phyloP scores from a whole-genome alignment of 2,329 filamentous ascomycete genomes.

The Neofusicoccum sp. region DNA sequence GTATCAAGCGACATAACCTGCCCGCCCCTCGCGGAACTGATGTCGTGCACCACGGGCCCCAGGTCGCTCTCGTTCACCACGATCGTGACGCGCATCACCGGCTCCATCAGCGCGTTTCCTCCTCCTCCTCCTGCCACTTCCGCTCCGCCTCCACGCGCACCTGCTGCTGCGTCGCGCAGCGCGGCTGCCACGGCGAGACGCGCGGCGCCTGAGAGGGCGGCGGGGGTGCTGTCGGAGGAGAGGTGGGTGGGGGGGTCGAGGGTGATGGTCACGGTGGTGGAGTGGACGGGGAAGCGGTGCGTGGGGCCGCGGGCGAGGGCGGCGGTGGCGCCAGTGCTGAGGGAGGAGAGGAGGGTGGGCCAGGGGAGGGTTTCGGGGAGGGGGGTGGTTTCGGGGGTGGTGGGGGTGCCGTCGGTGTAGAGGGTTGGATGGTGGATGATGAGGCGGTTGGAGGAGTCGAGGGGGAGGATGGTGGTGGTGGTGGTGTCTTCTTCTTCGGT shows the following conservation, averaged over 20 bases:
- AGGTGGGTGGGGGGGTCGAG: slow-evolving; percentile 66
- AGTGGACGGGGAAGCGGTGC: slow-evolving; percentile 76
- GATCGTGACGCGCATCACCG: slow-evolving; percentile 88
- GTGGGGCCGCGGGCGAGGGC: slow-evolving; percentile 82
- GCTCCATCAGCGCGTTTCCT: slow-evolving; percentile 68
- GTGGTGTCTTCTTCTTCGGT: slow-evolving; percentile 24
- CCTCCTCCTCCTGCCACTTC: slow-evolving; percentile 51
- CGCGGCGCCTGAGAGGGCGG: slow-evolving; percentile 65
- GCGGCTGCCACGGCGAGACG: slow-evolving; percentile 63
- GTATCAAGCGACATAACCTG: slow-evolving; percentile 70
- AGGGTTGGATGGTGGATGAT: slow-evolving; percentile 55
- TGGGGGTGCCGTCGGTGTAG: slow-evolving; percentile 39
- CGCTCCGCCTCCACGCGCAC: slow-evolving; percentile 27
- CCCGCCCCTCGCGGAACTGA: slow-evolving; percentile 70
- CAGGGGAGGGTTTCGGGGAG: slow-evolving; percentile 56
- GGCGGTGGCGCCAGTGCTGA: slow-evolving; percentile 78
- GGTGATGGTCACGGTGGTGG: slow-evolving; percentile 66
- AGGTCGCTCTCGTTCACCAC: slow-evolving; percentile 79
- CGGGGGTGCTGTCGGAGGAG: slow-evolving; percentile 65
- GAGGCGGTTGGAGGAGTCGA: slow-evolving; percentile 57
- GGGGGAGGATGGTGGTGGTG: slow-evolving; percentile 31
- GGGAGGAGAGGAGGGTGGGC: slow-evolving; percentile 49
- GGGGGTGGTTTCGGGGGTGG: slow-evolving; percentile 43
- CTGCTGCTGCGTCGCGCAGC: slow-evolving; percentile 59
- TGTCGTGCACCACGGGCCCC: slow-evolving; percentile 78